Evolutionary conservation across 345 rosid species (phyloP).

Genomic region (Brassica cretica): DNA sequence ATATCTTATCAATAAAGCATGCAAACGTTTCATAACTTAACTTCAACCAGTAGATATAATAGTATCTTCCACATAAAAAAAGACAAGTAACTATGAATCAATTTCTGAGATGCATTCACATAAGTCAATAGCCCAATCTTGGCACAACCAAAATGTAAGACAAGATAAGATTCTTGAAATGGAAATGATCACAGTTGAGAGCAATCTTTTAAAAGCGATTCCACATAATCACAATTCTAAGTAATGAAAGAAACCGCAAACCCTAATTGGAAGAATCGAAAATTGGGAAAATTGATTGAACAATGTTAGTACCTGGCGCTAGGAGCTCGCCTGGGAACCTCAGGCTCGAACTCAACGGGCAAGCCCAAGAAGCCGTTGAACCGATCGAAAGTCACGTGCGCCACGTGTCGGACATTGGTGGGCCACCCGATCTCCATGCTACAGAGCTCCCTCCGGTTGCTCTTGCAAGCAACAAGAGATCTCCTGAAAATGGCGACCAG

Average conservation of each 20-base stretch:
- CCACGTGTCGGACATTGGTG: conserved; percentile 77
- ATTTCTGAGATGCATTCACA: conserved; percentile 1
- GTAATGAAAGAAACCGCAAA: not conserved
- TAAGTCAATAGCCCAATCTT: conserved; percentile 3
- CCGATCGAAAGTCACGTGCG: conserved; percentile 93
- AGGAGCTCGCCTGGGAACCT: conserved; percentile 77
- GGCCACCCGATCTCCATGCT: conserved; percentile 89
- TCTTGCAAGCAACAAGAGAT: conserved; percentile 69
- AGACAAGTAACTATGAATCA: conserved; percentile 9
- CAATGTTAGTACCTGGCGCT: conserved; percentile 72
- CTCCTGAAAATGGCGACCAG: conserved; percentile 68
- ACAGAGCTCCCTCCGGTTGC: conserved; percentile 57
- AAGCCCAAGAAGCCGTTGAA: conserved; percentile 90
- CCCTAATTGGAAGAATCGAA: not conserved
- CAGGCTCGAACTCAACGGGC: conserved; percentile 91
- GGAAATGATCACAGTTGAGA: not conserved
- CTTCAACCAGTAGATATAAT: not conserved
- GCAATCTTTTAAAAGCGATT: not conserved
- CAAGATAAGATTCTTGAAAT: no score
- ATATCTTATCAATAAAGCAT: not conserved
- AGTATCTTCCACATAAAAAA: not conserved
- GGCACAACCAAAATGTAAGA: no score
- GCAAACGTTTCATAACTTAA: not conserved
- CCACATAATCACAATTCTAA: not conserved
- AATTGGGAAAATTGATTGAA: not conserved